phyloP scores from a whole-genome alignment of 495 filamentous ascomycete species.

The Trichoderma reesei region DNA sequence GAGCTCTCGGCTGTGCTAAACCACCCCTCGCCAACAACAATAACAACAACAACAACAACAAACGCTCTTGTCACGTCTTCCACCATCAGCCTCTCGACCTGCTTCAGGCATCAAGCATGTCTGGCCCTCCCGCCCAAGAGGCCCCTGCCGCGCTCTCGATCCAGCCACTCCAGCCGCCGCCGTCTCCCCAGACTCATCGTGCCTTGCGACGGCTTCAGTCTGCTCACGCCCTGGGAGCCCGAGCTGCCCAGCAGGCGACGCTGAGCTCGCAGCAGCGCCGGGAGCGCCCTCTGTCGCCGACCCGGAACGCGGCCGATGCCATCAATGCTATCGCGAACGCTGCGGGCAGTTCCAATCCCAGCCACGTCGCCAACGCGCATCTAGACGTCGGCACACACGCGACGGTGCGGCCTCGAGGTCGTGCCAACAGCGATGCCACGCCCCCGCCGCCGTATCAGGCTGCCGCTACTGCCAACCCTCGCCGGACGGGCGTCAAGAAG shows the following conservation, averaged over 20 bases:
- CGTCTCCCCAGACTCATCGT: constrained; percentile 38
- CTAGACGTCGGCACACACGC: constrained; percentile 31
- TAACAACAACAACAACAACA: neutral
- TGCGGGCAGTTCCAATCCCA: no score
- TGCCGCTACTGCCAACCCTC: constrained; percentile 25
- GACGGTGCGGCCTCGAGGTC: constrained; percentile 31
- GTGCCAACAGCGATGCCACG: constrained; percentile 67
- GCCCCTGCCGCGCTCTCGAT: neutral
- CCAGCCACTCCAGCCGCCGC: constrained; percentile 24
- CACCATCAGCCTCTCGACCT: neutral
- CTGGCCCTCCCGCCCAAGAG: constrained; percentile 15
- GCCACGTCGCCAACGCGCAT: constrained; percentile 24
- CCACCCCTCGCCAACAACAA: neutral
- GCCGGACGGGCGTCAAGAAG: constrained; percentile 44
- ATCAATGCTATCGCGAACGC: constrained; percentile 21
- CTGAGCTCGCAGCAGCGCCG: constrained; percentile 46
- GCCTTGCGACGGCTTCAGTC: constrained; percentile 47
- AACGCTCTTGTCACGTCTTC: neutral
- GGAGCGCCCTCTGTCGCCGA: constrained; percentile 20
- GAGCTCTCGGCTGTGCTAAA: no score
- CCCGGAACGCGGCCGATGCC: neutral
- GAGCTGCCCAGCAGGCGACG: constrained; percentile 30
- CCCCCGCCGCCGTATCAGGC: constrained; percentile 23
- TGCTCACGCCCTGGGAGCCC: constrained; percentile 44
- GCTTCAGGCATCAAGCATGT: neutral